These are phyloP conservation scores for Oemleria cerasiformis DNA, from an alignment of 306 rosid species.

Conservation along the genomic window DNA sequence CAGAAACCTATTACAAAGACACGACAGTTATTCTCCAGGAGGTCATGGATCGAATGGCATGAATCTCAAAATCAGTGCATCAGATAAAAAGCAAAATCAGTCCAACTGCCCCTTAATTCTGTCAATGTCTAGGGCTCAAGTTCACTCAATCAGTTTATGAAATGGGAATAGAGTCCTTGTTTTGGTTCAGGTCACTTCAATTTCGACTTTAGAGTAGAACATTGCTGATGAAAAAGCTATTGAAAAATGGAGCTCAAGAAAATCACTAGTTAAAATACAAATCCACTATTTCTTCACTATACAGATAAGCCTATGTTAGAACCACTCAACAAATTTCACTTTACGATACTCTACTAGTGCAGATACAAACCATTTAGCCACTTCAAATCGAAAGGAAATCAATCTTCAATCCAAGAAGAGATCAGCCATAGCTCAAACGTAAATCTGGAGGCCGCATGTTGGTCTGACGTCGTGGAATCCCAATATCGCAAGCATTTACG, in stretches of 20 bases:
- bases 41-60: conserved; percentile 74
- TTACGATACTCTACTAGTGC: conserved; percentile 21
- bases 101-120: not conserved
- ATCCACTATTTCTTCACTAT: conserved; percentile 43
- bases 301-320: conserved; percentile 69
- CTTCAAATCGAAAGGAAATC: conserved; percentile 25
- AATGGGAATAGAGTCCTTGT: not conserved
- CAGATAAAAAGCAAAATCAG: not conserved
- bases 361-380: conserved; percentile 25
- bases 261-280: conserved; percentile 19
- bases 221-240: not conserved
- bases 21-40: conserved; percentile 68
- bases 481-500: conserved; percentile 94
- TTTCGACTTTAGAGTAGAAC: not conserved
- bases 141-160: not conserved
- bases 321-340: conserved; percentile 38
- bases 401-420: conserved; percentile 5
- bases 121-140: conserved; percentile 7
- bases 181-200: not conserved
- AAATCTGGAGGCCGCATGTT: conserved; percentile 48
- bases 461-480: conserved; percentile 86
- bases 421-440: conserved; percentile 69
- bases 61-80: conserved; percentile 21
- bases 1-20: conserved; percentile 54
- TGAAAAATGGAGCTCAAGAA: conserved; percentile 2